Base-by-base conservation (phyloP, 805 yeast species). In the Wickerhamiella azyma region DNA sequence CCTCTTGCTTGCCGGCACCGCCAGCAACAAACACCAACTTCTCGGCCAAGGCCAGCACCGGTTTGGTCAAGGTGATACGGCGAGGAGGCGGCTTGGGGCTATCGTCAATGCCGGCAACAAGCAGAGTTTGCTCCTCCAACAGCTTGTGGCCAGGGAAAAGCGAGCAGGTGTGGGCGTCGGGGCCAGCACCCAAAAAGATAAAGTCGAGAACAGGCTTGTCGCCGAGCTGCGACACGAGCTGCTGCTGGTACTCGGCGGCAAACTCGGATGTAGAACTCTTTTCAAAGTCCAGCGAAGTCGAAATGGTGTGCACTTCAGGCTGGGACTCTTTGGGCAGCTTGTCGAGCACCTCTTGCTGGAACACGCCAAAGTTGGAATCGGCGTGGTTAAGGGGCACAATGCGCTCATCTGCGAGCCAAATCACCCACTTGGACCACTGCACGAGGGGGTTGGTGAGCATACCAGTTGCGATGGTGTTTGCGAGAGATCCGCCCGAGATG, bases 111-210 rank as follows among this genome's bases (percentile, higher is more conserved):
- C 75, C 65, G 9, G 88, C 76, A 48, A 86, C 79, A 37, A 64
- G 62, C 50, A 69, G 66, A 9, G 60, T 42, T 24, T 65, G 61
- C 59, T 81, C 89, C 32, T 71, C 52, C 47, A 86, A 68, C 55
- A 85, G 69, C 50, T 62, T 56, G 61, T 85, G 95, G 33, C 81
- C 86, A 10, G 96, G 96, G 74, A 86, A 86, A 52, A 86, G 68
- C 1, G 96, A 86, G 66, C 94, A 84, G 37, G 95, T 86, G 63
- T 86, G 96, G 33, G 96, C 96, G 58, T 86, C 96, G 30, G 96
- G 96, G 7, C 96, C 96, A 61, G 92, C 82, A 18, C 96, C 96
- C 52, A 86, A 70, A 47, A 85, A 66, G 18, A 86, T 66, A 55
- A 85, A 66, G 62, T 86, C 94, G 28, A 75, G 56, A 1, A 29